Conservation (phyloP, 2,329 filamentous ascomycete genomes). For the Dothistroma pini region DNA sequence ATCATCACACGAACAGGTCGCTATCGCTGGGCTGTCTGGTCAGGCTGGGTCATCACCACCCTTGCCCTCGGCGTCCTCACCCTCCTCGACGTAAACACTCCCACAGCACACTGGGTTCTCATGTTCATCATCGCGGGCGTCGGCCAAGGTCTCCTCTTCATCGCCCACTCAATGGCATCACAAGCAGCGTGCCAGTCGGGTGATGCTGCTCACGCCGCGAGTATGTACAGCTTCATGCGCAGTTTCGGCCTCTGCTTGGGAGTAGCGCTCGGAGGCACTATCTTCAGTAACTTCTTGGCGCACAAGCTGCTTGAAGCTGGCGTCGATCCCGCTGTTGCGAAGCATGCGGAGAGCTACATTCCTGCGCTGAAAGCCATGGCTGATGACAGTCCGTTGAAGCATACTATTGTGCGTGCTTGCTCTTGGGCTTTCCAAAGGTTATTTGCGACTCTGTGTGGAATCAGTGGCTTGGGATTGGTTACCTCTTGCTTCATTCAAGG, state of each 20-base stretch:
- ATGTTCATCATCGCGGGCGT: slow-evolving; percentile 42
- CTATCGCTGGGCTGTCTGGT: slow-evolving; percentile 29
- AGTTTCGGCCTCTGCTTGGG: slow-evolving; percentile 49
- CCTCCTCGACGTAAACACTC: slow-evolving; percentile 39
- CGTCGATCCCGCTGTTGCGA: slow-evolving; percentile 16
- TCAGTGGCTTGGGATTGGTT: slow-evolving; percentile 24
- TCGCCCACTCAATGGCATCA: slow-evolving; percentile 44
- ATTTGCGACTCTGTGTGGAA: slow-evolving; percentile 25
- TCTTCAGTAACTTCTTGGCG: slow-evolving; percentile 39
- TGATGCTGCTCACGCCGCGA: slow-evolving; percentile 40
- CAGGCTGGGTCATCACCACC: slow-evolving; percentile 35
- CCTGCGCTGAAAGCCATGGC: slow-evolving; percentile 18
- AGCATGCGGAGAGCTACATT: slow-evolving; percentile 24
- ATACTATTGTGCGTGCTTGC: slow-evolving; percentile 15
- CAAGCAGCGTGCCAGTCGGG: slow-evolving; percentile 34
- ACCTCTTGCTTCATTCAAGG: slow-evolving; percentile 15
- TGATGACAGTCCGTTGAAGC: slow-evolving; percentile 10
- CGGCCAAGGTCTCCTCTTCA: slow-evolving; percentile 44
- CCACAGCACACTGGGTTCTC: slow-evolving; percentile 40
- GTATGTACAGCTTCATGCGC: slow-evolving; percentile 47
- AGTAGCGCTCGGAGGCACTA: slow-evolving; percentile 42
- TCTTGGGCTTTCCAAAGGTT: slow-evolving; percentile 24
- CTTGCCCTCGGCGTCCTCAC: slow-evolving; percentile 44
- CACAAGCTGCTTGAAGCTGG: slow-evolving; percentile 10
- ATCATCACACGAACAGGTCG: slow-evolving; percentile 33